Percentiles rank a stretch among this genome's conserved stretches.
phyloP scores from a whole-genome alignment of 352 stramenopile genomes.

The Thalassiosira delicatula region DNA sequence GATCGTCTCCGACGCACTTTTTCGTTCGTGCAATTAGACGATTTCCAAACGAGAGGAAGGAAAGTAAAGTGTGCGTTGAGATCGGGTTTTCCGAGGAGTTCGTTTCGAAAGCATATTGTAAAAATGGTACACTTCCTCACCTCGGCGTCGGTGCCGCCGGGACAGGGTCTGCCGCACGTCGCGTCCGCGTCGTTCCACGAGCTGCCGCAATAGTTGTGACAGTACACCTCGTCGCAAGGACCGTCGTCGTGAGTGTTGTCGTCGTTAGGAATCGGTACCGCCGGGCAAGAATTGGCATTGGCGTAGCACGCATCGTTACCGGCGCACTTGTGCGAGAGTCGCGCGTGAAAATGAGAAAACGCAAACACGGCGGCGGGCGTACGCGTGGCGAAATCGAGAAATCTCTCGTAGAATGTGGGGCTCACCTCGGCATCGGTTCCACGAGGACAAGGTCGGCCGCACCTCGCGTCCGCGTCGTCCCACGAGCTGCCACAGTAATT shows the following conservation, averaged over 20 bases:
- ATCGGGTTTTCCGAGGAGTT: too few relatives aligned
- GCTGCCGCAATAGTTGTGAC: not conserved
- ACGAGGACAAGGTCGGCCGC: not conserved
- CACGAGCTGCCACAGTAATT: not conserved
- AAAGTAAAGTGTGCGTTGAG: too few relatives aligned
- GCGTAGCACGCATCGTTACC: not conserved
- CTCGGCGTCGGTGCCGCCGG: not conserved
- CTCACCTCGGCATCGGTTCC: conserved; percentile 2
- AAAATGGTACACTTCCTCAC: not conserved
- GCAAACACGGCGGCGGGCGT: too few relatives aligned
- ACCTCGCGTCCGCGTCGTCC: not conserved
- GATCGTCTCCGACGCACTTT: not conserved
- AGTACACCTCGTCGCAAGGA: too few relatives aligned
- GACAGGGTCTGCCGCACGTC: not conserved
- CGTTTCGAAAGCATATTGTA: too few relatives aligned
- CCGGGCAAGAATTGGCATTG: not conserved
- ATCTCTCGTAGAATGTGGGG: too few relatives aligned
- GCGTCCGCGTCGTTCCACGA: not conserved
- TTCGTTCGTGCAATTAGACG: too few relatives aligned
- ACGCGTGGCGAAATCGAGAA: too few relatives aligned
- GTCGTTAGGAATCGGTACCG: too few relatives aligned
- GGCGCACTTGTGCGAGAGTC: not conserved
- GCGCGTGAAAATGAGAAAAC: too few relatives aligned
- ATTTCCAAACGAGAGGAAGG: too few relatives aligned
- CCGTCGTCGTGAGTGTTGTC: too few relatives aligned